phyloP scores from a whole-genome alignment of 2,329 filamentous ascomycete genomes.

The Cyclaneusma minus region DNA sequence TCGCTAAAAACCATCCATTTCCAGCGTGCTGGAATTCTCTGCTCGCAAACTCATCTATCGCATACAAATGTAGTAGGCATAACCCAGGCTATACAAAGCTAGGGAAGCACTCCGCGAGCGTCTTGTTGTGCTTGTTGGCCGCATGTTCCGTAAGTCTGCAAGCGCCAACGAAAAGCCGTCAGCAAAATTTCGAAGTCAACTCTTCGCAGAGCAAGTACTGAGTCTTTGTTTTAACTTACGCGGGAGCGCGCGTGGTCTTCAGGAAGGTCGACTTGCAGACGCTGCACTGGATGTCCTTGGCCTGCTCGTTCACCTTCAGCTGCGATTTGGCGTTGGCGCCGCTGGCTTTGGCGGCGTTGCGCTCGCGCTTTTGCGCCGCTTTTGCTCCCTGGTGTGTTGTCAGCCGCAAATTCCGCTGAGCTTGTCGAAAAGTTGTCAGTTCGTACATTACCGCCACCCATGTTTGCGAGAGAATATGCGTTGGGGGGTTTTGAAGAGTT shows the following conservation, averaged over 20 bases:
- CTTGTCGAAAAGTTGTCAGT: background rate
- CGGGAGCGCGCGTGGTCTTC: constrained; percentile 58
- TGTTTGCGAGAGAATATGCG: no score
- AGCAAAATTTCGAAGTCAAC: background rate
- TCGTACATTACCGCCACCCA: no score
- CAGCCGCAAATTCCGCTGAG: no score
- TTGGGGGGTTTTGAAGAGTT: no score
- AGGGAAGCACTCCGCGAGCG: constrained; percentile 57
- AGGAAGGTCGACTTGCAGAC: constrained; percentile 68
- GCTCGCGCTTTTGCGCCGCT: constrained; percentile 58
- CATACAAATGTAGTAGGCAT: no score
- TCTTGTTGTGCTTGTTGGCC: constrained; percentile 62
- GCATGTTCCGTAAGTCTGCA: constrained; percentile 54
- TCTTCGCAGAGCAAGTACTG: constrained; percentile 1
- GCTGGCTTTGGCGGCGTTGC: constrained; percentile 45
- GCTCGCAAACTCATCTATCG: no score
- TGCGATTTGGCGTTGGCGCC: constrained; percentile 47
- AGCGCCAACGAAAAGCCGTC: constrained; percentile 2
- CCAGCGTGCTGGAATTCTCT: constrained; percentile 1
- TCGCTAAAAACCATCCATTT: constrained; percentile 2
- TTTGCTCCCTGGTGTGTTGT: constrained; percentile 46
- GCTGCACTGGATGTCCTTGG: constrained; percentile 62
- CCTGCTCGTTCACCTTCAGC: constrained; percentile 57
- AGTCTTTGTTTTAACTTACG: no score
- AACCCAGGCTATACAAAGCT: no score